Evolutionary conservation across 176 grass and related monocot species (phyloP).

Genomic region (Oryza glumipatula): DNA sequence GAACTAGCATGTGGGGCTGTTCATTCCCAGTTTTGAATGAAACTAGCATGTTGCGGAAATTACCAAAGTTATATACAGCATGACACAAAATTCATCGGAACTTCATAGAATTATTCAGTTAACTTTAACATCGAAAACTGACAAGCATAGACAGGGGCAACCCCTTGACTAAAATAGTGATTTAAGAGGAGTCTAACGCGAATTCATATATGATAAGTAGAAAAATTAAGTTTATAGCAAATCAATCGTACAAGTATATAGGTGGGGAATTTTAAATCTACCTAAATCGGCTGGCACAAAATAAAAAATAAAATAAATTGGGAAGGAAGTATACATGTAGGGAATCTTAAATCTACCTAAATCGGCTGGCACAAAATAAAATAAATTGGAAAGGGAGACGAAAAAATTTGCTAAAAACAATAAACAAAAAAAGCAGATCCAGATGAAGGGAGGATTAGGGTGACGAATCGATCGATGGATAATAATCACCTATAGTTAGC

Average conservation of each 20-base stretch:
- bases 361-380: neutral
- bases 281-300: neutral
- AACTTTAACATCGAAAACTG: neutral
- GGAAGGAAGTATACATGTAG: neutral
- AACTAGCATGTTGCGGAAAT: neutral
- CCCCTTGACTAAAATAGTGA: neutral
- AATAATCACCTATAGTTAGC: slow-evolving; percentile 43
- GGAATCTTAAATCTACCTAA: slow-evolving; percentile 19
- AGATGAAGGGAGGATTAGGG: neutral
- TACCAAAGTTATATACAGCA: neutral
- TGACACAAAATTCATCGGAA: neutral
- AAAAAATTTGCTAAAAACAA: neutral
- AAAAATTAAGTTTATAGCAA: neutral
- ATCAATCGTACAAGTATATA: neutral
- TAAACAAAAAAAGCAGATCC: neutral
- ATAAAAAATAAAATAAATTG: slow-evolving; percentile 4
- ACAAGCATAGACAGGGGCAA: neutral
- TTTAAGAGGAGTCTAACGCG: neutral
- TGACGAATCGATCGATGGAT: slow-evolving; percentile 10
- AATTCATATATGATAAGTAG: neutral
- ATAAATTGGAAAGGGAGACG: neutral
- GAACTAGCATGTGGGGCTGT: neutral
- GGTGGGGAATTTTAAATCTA: slow-evolving; percentile 8
- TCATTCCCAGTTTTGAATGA: neutral
- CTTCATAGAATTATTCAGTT: neutral